Evolutionary conservation across 768 basidiomycete species (phyloP), one percentile per base, ranked within the genome.

Genomic region (Tricholoma furcatifolium): DNA sequence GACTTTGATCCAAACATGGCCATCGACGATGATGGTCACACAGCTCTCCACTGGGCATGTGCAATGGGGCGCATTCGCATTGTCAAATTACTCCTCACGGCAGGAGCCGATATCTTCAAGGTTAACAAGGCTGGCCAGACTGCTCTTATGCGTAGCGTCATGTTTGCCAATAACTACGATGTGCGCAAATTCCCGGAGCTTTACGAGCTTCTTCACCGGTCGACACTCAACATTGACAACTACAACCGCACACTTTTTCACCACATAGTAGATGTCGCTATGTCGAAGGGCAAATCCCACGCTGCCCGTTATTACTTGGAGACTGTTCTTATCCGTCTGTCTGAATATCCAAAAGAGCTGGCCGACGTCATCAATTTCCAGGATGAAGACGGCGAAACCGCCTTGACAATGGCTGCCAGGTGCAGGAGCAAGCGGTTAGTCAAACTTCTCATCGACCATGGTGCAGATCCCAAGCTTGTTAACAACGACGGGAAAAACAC

Each of bases 131-230:
- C 93, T 10, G 97, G 97, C 3, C 97, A 98, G 70, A 98, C 97
- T 12, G 89, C 96, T 1, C 74, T 99, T 39, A 99, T 99, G 97
- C 91, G 97, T 14, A 88, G 88, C 63, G 97, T 99, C 62, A 98
- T 98, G 96, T 99, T 98, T 69, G 92, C 93, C 45, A 99, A 99
- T 70, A 99, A 98, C 68, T 99, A 99, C 67, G 97, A 99, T 69
- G 90, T 98, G 43, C 91, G 97, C 60, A 99, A 99, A 69, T 99
- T 99, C 62, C 93, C 94, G 2, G 96, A 98, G 68, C 76, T 99
- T 15, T 98, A 97, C 71, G 95, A 98, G 66, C 82, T 99, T 12
- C 72, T 99, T 32, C 97, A 98, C 64, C 88, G 93, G n/a, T 96
- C 95, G 15, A 98, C 96, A 0, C 87, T 98, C 62, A 98, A 99